phyloP scores from a whole-genome alignment of 1,284 basidiomycete species.

The Chondrostereum purpureum region DNA sequence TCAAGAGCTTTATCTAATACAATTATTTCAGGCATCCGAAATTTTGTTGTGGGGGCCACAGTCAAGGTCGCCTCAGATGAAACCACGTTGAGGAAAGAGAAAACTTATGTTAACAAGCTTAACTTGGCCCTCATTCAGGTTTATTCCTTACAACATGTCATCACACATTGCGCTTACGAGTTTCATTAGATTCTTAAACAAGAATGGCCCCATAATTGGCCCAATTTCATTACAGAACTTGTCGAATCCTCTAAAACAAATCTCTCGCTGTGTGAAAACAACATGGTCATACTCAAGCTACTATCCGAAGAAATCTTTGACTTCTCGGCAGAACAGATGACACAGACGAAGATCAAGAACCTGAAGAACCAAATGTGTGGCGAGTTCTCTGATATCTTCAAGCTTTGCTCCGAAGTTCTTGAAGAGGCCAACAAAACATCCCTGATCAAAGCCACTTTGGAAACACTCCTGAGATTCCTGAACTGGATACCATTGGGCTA shows the following conservation, averaged over 20 bases:
- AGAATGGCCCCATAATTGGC: conserved; percentile 99
- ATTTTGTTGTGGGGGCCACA: conserved; percentile 93
- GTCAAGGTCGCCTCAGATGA: conserved; percentile 93
- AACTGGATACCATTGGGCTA: conserved; percentile 99
- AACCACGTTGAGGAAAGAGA: conserved; percentile 81
- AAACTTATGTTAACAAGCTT: conserved; percentile 95
- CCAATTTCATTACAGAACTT: conserved; percentile 95
- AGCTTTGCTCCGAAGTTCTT: conserved; percentile 91
- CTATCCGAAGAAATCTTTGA: conserved; percentile 99
- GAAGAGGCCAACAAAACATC: conserved; percentile 98
- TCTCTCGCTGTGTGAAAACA: conserved; percentile 97
- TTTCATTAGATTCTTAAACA: conserved; percentile 89
- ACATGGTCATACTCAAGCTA: conserved; percentile 98
- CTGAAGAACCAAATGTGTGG: conserved; percentile 98
- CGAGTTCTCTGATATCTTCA: conserved; percentile 96
- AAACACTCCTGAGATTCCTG: conserved; percentile 93
- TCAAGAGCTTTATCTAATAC: conserved; percentile 7
- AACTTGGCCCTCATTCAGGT: conserved; percentile 95
- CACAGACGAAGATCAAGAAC: conserved; percentile 95
- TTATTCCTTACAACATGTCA: too few species aligned
- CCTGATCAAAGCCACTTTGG: conserved; percentile 91
- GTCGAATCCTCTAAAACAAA: conserved; percentile 97
- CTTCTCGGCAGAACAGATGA: conserved; percentile 98
- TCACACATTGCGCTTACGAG: neutral
- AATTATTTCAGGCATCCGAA: conserved; percentile 72